Conservation (phyloP, 306 rosid genomes). For the Pterocarpus macrocarpus region DNA sequence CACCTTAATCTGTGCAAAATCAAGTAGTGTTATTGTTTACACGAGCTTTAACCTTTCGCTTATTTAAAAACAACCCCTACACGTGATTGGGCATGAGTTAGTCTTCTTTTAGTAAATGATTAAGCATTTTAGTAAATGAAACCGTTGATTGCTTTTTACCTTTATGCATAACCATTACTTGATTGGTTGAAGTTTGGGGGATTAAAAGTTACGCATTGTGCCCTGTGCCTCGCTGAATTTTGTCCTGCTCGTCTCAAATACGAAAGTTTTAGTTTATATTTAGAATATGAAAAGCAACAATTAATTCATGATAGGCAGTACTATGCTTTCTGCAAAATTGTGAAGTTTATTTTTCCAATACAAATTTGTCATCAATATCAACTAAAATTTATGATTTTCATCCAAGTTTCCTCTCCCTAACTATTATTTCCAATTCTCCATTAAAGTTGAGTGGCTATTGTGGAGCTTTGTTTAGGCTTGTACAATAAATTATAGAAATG, state of each 20-base stretch:
- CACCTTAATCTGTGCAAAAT: constrained; percentile 27
- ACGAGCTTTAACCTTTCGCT: not conserved
- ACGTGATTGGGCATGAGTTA: constrained; percentile 21
- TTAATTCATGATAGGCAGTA: not conserved
- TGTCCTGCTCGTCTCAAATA: not conserved
- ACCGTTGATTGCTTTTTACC: not conserved
- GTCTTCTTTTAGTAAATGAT: not conserved
- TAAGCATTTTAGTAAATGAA: not conserved
- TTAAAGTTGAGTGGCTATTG: not conserved
- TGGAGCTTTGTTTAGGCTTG: not conserved
- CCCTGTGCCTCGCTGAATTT: not conserved
- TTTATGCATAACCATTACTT: not conserved
- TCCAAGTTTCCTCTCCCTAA: not conserved
- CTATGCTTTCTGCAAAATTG: not conserved
- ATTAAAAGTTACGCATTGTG: not conserved
- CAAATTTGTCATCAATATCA: not conserved
- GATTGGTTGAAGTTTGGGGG: not conserved
- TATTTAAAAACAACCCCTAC: not conserved
- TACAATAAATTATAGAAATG: not conserved
- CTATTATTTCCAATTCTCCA: not conserved
- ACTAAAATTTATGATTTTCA: not conserved
- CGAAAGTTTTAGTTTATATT: not conserved
- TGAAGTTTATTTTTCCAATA: not conserved
- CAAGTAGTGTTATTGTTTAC: not conserved
- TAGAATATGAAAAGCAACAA: not conserved